Conservation (phyloP, 2,329 filamentous ascomycete genomes). For the Aspergillus cejpii region DNA sequence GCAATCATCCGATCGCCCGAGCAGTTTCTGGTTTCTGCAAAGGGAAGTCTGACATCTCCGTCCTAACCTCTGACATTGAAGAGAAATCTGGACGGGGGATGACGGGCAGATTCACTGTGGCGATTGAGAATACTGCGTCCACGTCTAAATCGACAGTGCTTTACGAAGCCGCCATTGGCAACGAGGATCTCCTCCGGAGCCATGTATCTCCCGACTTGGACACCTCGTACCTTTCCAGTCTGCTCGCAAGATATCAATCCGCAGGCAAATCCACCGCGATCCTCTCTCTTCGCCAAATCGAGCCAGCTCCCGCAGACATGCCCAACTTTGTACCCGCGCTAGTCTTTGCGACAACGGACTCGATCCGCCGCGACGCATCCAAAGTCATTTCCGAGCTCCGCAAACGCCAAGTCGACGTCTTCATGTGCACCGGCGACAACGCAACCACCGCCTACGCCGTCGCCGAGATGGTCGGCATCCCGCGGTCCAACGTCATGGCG, state of each 20-base stretch:
- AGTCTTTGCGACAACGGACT: slow-evolving; percentile 71
- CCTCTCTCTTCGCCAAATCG: slow-evolving; percentile 34
- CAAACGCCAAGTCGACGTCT: slow-evolving; percentile 63
- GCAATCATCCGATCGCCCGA: slow-evolving; percentile 54
- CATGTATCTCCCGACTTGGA: slow-evolving; percentile 27
- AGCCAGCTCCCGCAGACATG: slow-evolving; percentile 9
- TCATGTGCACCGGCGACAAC: slow-evolving; percentile 93
- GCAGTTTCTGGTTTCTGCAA: slow-evolving; percentile 49
- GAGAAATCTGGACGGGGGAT: slow-evolving; percentile 55
- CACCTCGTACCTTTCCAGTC: slow-evolving; percentile 29
- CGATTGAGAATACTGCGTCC: slow-evolving; percentile 11
- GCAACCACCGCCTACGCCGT: slow-evolving; percentile 75
- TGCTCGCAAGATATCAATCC: slow-evolving; percentile 37
- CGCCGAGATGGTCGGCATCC: slow-evolving; percentile 67
- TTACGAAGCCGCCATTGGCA: slow-evolving; percentile 51
- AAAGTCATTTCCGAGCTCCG: slow-evolving; percentile 60
- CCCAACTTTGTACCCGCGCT: slow-evolving; percentile 48
- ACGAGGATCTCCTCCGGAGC: slow-evolving; percentile 47
- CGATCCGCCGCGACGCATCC: slow-evolving; percentile 66
- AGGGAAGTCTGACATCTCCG: slow-evolving; percentile 19
- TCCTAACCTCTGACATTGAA: slow-evolving; percentile 39
- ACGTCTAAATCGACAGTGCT: slow-evolving; percentile 16
- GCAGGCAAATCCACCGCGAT: slow-evolving; percentile 42
- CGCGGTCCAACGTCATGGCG: slow-evolving; percentile 67
- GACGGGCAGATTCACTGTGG: slow-evolving; percentile 45